These are phyloP conservation scores for Imleria badia DNA, from an alignment of 768 basidiomycete species.

Conservation along the genomic window DNA sequence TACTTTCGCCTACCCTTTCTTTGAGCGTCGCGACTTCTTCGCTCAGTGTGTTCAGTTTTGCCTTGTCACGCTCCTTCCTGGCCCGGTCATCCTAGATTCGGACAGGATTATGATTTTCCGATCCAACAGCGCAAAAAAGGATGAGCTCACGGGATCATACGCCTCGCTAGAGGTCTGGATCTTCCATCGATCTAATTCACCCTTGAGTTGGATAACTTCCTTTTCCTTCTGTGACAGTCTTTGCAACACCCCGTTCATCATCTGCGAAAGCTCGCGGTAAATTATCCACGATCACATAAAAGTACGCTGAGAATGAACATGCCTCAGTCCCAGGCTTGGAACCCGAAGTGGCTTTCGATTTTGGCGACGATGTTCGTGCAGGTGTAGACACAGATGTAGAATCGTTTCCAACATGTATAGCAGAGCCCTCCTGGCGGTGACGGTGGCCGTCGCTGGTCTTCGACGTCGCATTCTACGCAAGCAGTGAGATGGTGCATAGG, in stretches of 20 bases:
- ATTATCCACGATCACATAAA: neutral
- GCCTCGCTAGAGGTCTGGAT: slow-evolving; percentile 55
- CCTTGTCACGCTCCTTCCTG: slow-evolving; percentile 72
- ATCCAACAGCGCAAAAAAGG: neutral
- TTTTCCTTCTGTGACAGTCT: slow-evolving; percentile 84
- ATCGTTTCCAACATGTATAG: slow-evolving; percentile 13
- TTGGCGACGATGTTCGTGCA: slow-evolving; percentile 18
- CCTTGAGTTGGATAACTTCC: slow-evolving; percentile 71
- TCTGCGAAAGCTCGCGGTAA: slow-evolving; percentile 34
- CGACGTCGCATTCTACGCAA: slow-evolving; percentile 6
- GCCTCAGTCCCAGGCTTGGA: slow-evolving; percentile 62
- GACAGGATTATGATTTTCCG: neutral
- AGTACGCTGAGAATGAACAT: slow-evolving; percentile 7
- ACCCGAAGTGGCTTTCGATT: slow-evolving; percentile 37
- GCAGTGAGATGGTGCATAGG: neutral
- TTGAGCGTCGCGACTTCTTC: slow-evolving; percentile 76
- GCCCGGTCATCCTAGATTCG: slow-evolving; percentile 62
- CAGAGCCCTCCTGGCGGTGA: slow-evolving; percentile 19
- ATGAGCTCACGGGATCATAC: slow-evolving; percentile 56
- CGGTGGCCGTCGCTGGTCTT: neutral
- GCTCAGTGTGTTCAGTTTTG: slow-evolving; percentile 67
- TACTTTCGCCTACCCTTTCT: slow-evolving; percentile 49
- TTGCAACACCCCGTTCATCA: slow-evolving; percentile 72
- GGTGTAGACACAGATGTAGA: neutral
- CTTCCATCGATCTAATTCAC: slow-evolving; percentile 65